phyloP scores from a whole-genome alignment of 768 basidiomycete genomes.

The Saitozyma sp. region DNA sequence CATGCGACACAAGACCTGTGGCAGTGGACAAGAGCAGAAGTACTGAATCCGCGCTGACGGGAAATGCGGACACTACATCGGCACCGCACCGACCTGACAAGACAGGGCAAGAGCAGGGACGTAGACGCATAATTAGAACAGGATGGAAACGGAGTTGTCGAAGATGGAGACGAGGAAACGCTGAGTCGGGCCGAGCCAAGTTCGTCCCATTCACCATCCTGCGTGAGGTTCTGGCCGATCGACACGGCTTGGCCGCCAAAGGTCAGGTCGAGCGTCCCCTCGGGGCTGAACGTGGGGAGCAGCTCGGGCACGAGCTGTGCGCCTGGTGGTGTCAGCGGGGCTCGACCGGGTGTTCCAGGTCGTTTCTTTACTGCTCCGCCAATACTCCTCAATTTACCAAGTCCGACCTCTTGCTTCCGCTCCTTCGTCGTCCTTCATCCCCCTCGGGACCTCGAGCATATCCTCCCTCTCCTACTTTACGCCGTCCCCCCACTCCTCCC shows the following conservation, averaged over 20 bases:
- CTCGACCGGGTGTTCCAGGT: too few species aligned
- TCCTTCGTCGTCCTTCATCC: too few species aligned
- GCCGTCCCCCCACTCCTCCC: not conserved
- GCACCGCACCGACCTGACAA: too few species aligned
- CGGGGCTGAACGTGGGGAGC: slow-evolving; percentile 63
- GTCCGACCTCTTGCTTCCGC: not conserved
- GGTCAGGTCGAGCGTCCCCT: slow-evolving; percentile 61
- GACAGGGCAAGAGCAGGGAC: too few species aligned
- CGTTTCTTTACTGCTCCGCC: too few species aligned
- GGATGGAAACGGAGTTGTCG: too few species aligned
- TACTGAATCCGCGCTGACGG: too few species aligned
- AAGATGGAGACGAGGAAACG: not conserved
- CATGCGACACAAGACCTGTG: not conserved
- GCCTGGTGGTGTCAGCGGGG: slow-evolving; percentile 22
- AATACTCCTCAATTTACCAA: not conserved
- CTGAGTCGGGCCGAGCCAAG: not conserved
- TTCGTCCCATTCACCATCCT: slow-evolving; percentile 58
- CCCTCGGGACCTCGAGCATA: too few species aligned
- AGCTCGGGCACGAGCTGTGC: slow-evolving; percentile 63
- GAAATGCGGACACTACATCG: too few species aligned
- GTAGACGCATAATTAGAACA: too few species aligned
- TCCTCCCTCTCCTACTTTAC: too few species aligned
- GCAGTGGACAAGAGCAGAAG: too few species aligned
- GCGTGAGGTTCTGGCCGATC: slow-evolving; percentile 63
- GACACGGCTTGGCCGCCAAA: slow-evolving; percentile 60